Evolutionary conservation across 495 filamentous ascomycete genomes (phyloP).

Genomic region (Aspergillus ellipticus): DNA sequence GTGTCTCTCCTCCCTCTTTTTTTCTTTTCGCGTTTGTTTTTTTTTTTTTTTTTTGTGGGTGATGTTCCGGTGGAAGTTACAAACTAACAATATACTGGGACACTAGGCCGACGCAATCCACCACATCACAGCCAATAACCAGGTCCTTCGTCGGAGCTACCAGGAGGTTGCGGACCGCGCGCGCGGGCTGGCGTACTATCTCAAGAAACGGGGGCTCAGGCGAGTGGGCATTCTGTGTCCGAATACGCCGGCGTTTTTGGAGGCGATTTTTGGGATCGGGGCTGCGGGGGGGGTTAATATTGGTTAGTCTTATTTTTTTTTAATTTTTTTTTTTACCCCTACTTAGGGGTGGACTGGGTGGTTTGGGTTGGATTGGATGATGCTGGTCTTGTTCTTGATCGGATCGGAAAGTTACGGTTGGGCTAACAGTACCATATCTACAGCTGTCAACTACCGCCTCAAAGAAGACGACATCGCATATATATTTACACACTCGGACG

Average conservation of each 20-base stretch:
- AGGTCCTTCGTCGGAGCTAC: slow-evolving; percentile 71
- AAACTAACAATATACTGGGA: background rate
- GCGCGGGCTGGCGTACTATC: slow-evolving; percentile 79
- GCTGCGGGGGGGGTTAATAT: slow-evolving; percentile 81
- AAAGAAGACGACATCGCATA: slow-evolving; percentile 86
- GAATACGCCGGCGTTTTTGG: slow-evolving; percentile 93
- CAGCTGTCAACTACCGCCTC: slow-evolving; percentile 85
- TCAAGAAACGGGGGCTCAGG: slow-evolving; percentile 65
- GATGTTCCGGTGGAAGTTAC: background rate
- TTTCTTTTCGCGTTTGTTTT: slow-evolving; percentile 15
- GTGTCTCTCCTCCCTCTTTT: too few relatives aligned
- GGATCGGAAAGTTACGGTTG: too few relatives aligned
- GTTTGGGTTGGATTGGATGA: too few relatives aligned
- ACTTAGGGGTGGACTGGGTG: background rate
- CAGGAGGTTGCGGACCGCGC: slow-evolving; percentile 78
- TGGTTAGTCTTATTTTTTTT: slow-evolving; percentile 32
- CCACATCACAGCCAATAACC: slow-evolving; percentile 78
- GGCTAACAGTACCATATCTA: too few relatives aligned
- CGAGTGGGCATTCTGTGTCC: slow-evolving; percentile 78
- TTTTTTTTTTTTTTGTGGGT: background rate
- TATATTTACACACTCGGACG: slow-evolving; percentile 82
- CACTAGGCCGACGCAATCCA: slow-evolving; percentile 73
- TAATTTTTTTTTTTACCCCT: background rate
- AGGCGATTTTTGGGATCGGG: slow-evolving; percentile 82
- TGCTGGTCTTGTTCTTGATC: too few relatives aligned